Base-by-base conservation (phyloP, 2,329 filamentous ascomycete genomes). In the Trichoderma lentiforme region DNA sequence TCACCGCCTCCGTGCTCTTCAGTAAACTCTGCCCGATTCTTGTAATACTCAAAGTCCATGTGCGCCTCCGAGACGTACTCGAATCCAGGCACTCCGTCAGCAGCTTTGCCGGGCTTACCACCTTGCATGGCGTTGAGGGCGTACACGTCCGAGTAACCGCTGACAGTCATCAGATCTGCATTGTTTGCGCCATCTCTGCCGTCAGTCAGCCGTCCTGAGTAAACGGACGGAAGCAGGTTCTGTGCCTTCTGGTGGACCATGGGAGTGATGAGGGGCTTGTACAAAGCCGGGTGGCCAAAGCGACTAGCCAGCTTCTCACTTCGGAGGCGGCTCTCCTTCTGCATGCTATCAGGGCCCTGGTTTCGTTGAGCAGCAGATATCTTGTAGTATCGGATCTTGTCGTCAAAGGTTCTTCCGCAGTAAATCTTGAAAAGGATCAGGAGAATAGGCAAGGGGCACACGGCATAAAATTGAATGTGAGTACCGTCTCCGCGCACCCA, bases 201-300 rank as follows among this genome's bases (percentile, higher is more conserved):
- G 71, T 94, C 91, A 3, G 86, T 87, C 28, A 97, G 83, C 5
- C 95, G 91, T 12, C 95, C 95, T 28, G 90, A 90, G 80, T 98
- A 98, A 64, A 99, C 87, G 57, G 92, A 89, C n/a, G 92, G 91
- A 11, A 99, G 87, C 53, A 96, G 87, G 72, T 96, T 94, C 77
- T 96, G 93, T 3, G 94, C 93, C 81, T 93, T 97, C 69, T 93
- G 92, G 77, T 97, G 92, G 4, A 98, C 95, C 95, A 98, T 98
- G 3, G 95, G 95, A 0, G 94, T 97, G 76, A 95, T 95, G 24
- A 98, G 86, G 4, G 93, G 92, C 81, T 92, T 93, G 84, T 96
- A 97, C 18, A 98, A 86, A 5, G 93, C 94, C 1, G 95, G 96
- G 79, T 99, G 94, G 2, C 94, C 95, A 79, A 98, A 99, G 30